These are phyloP conservation scores for Nannizziopsis barbatae DNA, from an alignment of 2,329 filamentous ascomycete species.

Conservation along the genomic window DNA sequence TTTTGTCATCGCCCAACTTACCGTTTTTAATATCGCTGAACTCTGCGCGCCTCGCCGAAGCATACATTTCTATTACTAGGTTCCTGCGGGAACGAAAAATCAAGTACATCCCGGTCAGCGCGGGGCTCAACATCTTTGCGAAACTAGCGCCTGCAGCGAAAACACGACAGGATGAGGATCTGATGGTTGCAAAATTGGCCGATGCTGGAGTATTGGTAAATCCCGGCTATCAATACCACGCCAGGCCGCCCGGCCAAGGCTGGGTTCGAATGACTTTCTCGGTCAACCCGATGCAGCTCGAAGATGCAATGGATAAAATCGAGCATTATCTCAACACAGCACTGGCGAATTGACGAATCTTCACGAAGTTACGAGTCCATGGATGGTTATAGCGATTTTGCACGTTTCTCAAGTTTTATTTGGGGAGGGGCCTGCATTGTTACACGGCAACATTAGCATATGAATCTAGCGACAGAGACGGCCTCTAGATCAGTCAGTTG, in stretches of 20 bases:
- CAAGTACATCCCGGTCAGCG: constrained; percentile 20
- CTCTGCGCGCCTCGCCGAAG: constrained; percentile 17
- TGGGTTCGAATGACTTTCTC: constrained; percentile 23
- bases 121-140: constrained; percentile 21
- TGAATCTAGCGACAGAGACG: too few species aligned
- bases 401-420: too few species aligned
- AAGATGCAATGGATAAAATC: constrained; percentile 17
- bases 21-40: constrained; percentile 19
- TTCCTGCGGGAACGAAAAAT: constrained; percentile 20
- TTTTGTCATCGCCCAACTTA: constrained; percentile 20
- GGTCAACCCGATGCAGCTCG: constrained; percentile 14
- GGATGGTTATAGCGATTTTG: too few species aligned
- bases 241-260: constrained; percentile 18
- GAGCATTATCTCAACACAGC: constrained; percentile 9
- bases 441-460: too few species aligned
- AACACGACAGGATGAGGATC: constrained; percentile 21
- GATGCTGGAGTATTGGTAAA: constrained; percentile 19
- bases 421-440: too few species aligned
- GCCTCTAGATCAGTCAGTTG: too few species aligned
- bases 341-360: background rate
- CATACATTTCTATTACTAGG: constrained; percentile 20
- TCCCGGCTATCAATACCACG: constrained; percentile 18
- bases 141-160: constrained; percentile 16
- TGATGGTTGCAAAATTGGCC: constrained; percentile 15
- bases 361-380: too few species aligned